Percentiles rank a stretch among this genome's conserved stretches.
phyloP scores from a whole-genome alignment of 805 yeast genomes.

The Teunomyces gatunensis region DNA sequence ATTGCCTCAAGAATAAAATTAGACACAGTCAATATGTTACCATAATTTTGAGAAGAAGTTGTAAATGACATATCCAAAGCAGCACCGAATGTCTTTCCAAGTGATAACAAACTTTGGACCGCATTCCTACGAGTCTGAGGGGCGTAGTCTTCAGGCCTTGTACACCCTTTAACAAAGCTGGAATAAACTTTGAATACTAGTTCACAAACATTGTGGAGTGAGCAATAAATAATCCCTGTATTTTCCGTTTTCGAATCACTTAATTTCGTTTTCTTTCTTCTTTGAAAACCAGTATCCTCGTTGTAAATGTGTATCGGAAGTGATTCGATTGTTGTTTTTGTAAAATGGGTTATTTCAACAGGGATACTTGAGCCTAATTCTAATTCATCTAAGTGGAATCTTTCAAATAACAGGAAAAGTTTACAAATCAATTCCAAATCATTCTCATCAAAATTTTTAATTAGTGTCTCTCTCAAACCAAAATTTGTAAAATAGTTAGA shows the following conservation, averaged over 20 bases:
- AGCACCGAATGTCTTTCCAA: constrained; percentile 24
- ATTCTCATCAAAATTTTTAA: constrained; percentile 36
- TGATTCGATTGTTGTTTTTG: constrained; percentile 28
- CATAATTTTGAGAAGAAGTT: constrained; percentile 15
- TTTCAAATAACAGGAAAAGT: constrained; percentile 38
- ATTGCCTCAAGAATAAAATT: constrained; percentile 33
- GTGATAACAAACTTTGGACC: constrained; percentile 33
- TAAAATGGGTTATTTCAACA: constrained; percentile 40
- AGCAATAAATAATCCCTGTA: neutral
- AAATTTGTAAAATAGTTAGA: neutral
- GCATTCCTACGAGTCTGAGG: constrained; percentile 32
- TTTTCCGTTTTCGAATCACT: neutral
- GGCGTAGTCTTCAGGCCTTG: constrained; percentile 6
- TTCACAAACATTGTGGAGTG: neutral
- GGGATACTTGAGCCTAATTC: constrained; percentile 50
- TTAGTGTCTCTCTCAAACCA: constrained; percentile 26
- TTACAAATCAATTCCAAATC: constrained; percentile 41
- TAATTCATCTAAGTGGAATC: constrained; percentile 58
- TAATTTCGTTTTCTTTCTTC: neutral
- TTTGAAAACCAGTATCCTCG: constrained; percentile 23
- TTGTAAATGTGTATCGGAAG: constrained; percentile 45
- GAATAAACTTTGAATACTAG: neutral
- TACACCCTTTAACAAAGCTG: neutral
- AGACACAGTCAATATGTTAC: constrained; percentile 33
- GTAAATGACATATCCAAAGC: constrained; percentile 21